phyloP scores from a whole-genome alignment of 164 flowering plant species.

The Chimonanthus salicifolius region DNA sequence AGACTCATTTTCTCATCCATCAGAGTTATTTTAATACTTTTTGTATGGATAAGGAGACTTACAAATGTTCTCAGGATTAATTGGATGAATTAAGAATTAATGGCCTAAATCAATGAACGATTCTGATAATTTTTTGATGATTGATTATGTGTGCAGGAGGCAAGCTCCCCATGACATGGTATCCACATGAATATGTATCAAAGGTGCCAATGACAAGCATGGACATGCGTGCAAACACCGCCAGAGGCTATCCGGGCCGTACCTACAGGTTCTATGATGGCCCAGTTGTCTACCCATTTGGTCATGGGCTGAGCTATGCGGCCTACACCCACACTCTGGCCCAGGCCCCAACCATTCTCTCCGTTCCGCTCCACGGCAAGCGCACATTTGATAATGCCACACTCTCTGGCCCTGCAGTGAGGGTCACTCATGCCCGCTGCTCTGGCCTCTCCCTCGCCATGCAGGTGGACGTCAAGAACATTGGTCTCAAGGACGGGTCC shows the following conservation, averaged over 20 bases:
- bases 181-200: constrained; percentile 59
- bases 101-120: no score
- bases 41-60: no score
- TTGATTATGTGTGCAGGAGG: constrained; percentile 45
- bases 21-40: no score
- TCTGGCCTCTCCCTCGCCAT: constrained; percentile 33
- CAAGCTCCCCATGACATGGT: constrained; percentile 91
- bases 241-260: constrained; percentile 73
- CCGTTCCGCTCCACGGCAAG: constrained; percentile 50
- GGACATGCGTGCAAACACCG: constrained; percentile 56
- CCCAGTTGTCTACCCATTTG: constrained; percentile 78
- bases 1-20: no score
- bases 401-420: constrained; percentile 31
- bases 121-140: neutral
- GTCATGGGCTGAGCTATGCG: constrained; percentile 82
- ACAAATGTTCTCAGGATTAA: no score
- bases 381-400: constrained; percentile 16
- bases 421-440: constrained; percentile 69
- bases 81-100: no score
- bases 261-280: constrained; percentile 92
- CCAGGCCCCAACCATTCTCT: constrained; percentile 33
- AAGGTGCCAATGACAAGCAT: constrained; percentile 80
- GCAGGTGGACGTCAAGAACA: constrained; percentile 54
- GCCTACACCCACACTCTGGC: constrained; percentile 45
- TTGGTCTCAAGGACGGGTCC: constrained; percentile 58